Evolutionary conservation across 805 yeast species (phyloP), one percentile per base, ranked within the genome.

Genomic region (Hanseniaspora taiwanica): DNA sequence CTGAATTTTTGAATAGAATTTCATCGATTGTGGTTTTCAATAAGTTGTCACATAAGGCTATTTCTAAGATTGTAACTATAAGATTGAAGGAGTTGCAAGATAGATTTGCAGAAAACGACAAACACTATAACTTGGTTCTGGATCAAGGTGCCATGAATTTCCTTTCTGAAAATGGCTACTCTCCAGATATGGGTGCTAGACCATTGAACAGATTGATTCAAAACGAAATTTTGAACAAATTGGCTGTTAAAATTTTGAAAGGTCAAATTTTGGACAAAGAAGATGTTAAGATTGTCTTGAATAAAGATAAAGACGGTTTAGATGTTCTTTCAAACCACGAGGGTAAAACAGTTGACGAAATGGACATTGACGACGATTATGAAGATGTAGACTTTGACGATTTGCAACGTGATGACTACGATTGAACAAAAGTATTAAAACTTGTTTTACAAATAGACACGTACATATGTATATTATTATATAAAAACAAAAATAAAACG

Each of bases 1-100:
- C 98, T 4, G 98, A 91, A 63, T 91, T 91, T 67, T 69, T 91
- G 53, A 91, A 91, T 71, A 82, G 98, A 69, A 89, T 91, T 48
- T 80, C 94, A 2, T 83, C 94, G 6, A 87, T 84, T 50, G 85
- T 89, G 23, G 81, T 91, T 18, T 91, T 91, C 74, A 91, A 91
- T 71, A 76, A 94, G 51, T 71, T 91, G 48, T 83, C 96, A 14
- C 81, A 78, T 68, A 80, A 81, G 60, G 94, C 96, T 1, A 91
- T 91, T 48, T 74, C 84, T 50, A 84, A 83, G 75, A 91, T 91
- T 54, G 96, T 91, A 36, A 76, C 76, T 44, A 78, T 91, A 47
- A 74, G 98, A 55, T 65, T 91, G 48, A 60, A 66, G 43, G 98
- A 91, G 60, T 81, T 91, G 44, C 91, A 87, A 60, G 65, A 75